Base-by-base conservation (phyloP, 192 early-diverging fungal genomes). In the Podila horticola region DNA sequence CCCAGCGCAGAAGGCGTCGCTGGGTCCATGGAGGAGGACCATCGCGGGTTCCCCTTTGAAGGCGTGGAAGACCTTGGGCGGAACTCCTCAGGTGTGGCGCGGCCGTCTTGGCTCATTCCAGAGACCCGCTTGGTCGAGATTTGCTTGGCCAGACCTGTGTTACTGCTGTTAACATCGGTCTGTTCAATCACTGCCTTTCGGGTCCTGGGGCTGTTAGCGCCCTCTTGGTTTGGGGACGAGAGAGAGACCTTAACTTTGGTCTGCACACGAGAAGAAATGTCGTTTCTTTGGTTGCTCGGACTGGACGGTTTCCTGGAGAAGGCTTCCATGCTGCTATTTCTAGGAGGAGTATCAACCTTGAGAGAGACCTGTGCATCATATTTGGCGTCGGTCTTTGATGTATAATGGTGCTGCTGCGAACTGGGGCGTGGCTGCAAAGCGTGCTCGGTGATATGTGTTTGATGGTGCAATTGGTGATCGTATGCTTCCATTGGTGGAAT, bases 281-380 rank as follows among this genome's bases (percentile, higher is more conserved):
- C 8, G 19, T 22, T 55, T 1, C 52, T 22, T 11, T 55, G 52
- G 22, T 24, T 26, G n/a, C 24, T 4, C 3, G 24, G 24, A 12
- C 22, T n/a, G 24, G 20, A 55, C 24, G 52, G 52, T 22, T 26
- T 20, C n/a, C 65, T 31, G 13, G 17, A 17, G 8, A 62, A 50
- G 7, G 41, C 4, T 6, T 75, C 63, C 8, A 76, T 67, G 30
- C 74, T 70, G 26, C 68, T 66, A 13, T 45, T 51, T 19, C 68
- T 33, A 13, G 45, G 33, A 13, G 68, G 74, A 34, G 60, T 70
- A 3, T 70, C 67, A 41, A 41, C 58, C 20, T 57, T 61, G 29
- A 28, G 64, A 33, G 49, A 26, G 36, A 66, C 51, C 26, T 64
- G 61, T 15, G 70, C 62, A 62, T 49, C 58, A 34, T 71, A 55